Evolutionary conservation across 768 basidiomycete genomes (phyloP).

Genomic region (Cyclocybe cylindracea): DNA sequence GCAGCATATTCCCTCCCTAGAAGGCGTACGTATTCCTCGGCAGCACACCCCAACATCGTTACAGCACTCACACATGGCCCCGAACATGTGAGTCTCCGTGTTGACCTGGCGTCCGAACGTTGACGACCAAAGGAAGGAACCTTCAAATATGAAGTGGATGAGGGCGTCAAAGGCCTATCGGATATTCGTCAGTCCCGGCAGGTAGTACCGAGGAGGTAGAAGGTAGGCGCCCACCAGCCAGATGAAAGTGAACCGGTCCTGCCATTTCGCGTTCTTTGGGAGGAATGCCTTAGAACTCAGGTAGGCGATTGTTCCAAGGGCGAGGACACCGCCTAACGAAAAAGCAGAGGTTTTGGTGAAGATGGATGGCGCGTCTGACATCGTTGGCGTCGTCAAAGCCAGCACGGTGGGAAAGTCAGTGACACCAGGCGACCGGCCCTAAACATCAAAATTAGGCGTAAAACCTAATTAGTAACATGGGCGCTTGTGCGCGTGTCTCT

Average conservation of each 20-base stretch:
- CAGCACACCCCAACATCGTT: no score
- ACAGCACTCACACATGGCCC: slow-evolving; percentile 66
- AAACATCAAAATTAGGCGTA: no score
- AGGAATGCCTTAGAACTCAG: slow-evolving; percentile 55
- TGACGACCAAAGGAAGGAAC: slow-evolving; percentile 78
- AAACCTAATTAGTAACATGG: no score
- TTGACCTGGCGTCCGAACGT: slow-evolving; percentile 74
- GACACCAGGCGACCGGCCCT: no score
- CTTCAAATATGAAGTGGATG: slow-evolving; percentile 80
- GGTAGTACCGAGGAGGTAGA: not conserved
- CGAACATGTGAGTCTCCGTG: slow-evolving; percentile 66
- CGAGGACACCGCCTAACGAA: slow-evolving; percentile 61
- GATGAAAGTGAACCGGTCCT: slow-evolving; percentile 71
- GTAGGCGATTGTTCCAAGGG: slow-evolving; percentile 51
- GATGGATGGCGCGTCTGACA: slow-evolving; percentile 17
- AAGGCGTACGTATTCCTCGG: not conserved
- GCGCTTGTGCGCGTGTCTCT: no score
- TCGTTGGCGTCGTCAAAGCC: not conserved
- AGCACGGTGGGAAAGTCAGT: no score
- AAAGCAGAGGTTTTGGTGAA: slow-evolving; percentile 54
- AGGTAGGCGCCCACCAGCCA: slow-evolving; percentile 60
- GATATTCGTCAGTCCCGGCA: not conserved
- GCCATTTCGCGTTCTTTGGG: slow-evolving; percentile 62
- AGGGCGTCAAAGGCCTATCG: slow-evolving; percentile 74
- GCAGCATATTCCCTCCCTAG: slow-evolving; percentile 80